Conservation (phyloP, 2,329 filamentous ascomycete species). For the Calonectria montana region DNA sequence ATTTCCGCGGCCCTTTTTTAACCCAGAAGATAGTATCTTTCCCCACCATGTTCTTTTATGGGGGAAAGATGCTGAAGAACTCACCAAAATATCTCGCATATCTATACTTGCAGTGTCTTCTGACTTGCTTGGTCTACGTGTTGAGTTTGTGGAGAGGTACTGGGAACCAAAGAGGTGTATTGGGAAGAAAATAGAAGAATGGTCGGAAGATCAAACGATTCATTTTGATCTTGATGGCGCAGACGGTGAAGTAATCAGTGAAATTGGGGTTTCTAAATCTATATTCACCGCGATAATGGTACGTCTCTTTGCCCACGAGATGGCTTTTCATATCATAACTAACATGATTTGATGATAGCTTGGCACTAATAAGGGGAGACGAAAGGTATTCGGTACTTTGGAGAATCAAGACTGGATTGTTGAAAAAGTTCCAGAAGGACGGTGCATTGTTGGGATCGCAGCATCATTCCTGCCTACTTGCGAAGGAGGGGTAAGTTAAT, state of each 20-base stretch:
- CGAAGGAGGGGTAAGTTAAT: background rate
- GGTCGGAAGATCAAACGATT: background rate
- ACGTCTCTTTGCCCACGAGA: background rate
- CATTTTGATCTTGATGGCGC: background rate
- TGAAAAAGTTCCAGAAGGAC: background rate
- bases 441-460: background rate
- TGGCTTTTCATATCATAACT: background rate
- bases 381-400: background rate
- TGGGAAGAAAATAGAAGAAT: background rate
- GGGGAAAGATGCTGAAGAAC: background rate
- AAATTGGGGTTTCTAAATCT: slow-evolving; percentile 8
- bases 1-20: background rate
- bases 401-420: background rate
- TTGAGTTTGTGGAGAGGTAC: slow-evolving; percentile 1
- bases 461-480: background rate
- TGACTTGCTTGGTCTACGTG: background rate
- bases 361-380: background rate
- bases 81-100: background rate
- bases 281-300: slow-evolving; percentile 14
- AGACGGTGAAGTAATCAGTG: slow-evolving; percentile 2
- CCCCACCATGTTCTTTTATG: background rate
- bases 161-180: background rate
- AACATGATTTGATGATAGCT: background rate
- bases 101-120: background rate
- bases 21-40: background rate